phyloP scores from a whole-genome alignment of 1,139 yeast genomes.

The Pneumocystis wakefieldiae region DNA sequence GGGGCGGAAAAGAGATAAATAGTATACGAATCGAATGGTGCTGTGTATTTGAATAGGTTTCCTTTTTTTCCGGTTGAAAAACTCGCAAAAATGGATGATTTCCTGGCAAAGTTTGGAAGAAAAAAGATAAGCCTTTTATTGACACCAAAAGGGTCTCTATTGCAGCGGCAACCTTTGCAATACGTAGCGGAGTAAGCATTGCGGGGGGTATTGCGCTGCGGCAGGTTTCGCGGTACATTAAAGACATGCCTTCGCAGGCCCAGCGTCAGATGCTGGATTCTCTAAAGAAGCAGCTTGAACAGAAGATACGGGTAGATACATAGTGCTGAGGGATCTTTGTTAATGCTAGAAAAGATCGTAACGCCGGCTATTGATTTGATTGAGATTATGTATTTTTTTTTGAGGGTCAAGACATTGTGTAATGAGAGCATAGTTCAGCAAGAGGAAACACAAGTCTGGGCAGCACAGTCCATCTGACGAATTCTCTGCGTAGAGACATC shows the following conservation, averaged over 20 bases:
- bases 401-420: not conserved
- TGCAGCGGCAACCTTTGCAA: slow-evolving; percentile 13
- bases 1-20: not conserved
- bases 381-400: slow-evolving; percentile 32
- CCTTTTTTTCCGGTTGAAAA: not conserved
- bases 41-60: not conserved
- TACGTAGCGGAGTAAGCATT: slow-evolving; percentile 12
- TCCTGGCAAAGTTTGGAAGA: not conserved
- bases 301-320: slow-evolving; percentile 6
- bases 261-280: slow-evolving; percentile 7
- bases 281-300: slow-evolving; percentile 9
- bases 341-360: slow-evolving; percentile 27
- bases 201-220: slow-evolving; percentile 12
- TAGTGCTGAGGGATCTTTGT: too few relatives aligned
- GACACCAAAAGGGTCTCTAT: slow-evolving; percentile 8
- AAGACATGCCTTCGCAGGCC: slow-evolving; percentile 8
- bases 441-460: slow-evolving; percentile 55
- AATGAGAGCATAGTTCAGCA: slow-evolving; percentile 30
- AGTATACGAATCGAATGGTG: not conserved
- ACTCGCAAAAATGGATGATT: not conserved
- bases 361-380: slow-evolving; percentile 58
- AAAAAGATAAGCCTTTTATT: not conserved
- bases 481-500: slow-evolving; percentile 44
- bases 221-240: slow-evolving; percentile 11
- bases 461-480: slow-evolving; percentile 42